Evolutionary conservation across 768 basidiomycete species (phyloP), one percentile per base, ranked within the genome.

Genomic region (Leccinum obscurum): DNA sequence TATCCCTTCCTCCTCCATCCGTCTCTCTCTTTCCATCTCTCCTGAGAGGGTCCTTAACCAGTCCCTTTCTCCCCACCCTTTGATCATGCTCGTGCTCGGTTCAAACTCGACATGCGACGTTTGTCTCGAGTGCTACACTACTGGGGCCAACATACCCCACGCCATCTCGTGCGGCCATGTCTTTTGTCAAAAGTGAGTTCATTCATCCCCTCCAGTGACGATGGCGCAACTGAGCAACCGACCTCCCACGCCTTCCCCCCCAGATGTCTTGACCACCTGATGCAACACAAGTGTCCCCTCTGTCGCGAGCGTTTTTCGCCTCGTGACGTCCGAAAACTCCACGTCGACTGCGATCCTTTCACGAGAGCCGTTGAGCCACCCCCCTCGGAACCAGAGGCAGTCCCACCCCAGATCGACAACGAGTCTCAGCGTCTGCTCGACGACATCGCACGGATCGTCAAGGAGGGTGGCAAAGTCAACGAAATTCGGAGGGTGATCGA

Each of bases 161-260:
- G 81, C 84, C 53, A 87, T 90, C 66, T 61, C 78, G 52, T 92
- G 90, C 62, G 90, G 90, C 17, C 89, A 91, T 70, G 82, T 85
- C 58, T 89, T 89, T 74, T 91, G 87, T 66, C 73, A 75, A 62
- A 73, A 62, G 77, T 77, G 44, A 66, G 76, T 44, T 14, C 51
- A 14, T 52, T 4, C 6, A 51, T 70, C 77, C 34, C 10, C 32
- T 78, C 57, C 30, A 9, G 35, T 20, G 17, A 35, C 44, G 50
- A 64, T 66, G 58, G 58, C 35, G 53, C 48, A 41, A 50, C 54
- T 61, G 35, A 55, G 46, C 55, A 15, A n/a, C 48, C 2, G 13
- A 17, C 24, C 5, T 17, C 44, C 51, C 53, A 46, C 55, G 54
- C 35, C 14, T 37, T 37, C 2, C 35, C 35, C 35, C 35, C 32